These are phyloP conservation scores for Didymellaceae sp. DNA, from an alignment of 2,329 filamentous ascomycete genomes.

Conservation along the genomic window DNA sequence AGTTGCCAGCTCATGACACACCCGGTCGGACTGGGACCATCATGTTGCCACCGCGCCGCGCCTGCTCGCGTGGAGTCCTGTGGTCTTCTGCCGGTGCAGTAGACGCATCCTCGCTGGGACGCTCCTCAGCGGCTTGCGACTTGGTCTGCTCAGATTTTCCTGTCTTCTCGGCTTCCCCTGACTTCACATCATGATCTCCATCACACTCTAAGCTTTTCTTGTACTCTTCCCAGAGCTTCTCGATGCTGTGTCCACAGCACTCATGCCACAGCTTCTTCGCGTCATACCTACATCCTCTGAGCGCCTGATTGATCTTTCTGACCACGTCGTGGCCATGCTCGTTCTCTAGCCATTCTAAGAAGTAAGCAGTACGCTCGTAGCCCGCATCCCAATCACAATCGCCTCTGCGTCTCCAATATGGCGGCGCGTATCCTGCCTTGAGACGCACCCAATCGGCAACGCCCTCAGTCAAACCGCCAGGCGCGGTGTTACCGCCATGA, in stretches of 20 bases:
- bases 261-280: conserved; percentile 71
- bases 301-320: conserved; percentile 68
- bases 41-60: conserved; percentile 22
- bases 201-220: conserved; percentile 53
- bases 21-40: conserved; percentile 19
- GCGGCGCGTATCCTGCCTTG: conserved; percentile 72
- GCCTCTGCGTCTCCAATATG: conserved; percentile 75
- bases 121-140: background rate
- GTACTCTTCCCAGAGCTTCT: conserved; percentile 79
- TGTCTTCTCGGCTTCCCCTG: background rate
- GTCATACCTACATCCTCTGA: conserved; percentile 69
- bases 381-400: conserved; percentile 80
- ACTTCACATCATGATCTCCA: no score
- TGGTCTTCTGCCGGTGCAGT: conserved; percentile 14
- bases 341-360: conserved; percentile 82
- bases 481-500: conserved; percentile 63
- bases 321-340: conserved; percentile 61
- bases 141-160: background rate
- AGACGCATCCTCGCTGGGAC: background rate
- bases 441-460: conserved; percentile 93
- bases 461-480: conserved; percentile 83
- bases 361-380: conserved; percentile 91
- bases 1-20: background rate
- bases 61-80: conserved; percentile 19
- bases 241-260: conserved; percentile 70